These are phyloP conservation scores for Apiospora arundinis DNA, from an alignment of 2,329 filamentous ascomycete species.

Conservation along the genomic window DNA sequence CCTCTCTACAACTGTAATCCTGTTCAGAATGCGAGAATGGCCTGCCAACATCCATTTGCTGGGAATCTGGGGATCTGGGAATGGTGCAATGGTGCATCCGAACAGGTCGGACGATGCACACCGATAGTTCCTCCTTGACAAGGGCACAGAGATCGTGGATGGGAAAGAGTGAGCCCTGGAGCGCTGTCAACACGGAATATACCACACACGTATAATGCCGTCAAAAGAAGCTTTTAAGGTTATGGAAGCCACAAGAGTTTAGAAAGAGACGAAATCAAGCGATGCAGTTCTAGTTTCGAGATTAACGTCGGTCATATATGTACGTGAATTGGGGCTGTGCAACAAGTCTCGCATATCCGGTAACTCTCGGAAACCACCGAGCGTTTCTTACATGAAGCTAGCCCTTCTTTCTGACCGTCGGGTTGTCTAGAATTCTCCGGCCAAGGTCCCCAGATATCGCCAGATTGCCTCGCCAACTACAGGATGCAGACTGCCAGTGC, in stretches of 20 bases:
- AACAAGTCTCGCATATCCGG: background rate
- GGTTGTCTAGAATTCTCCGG: background rate
- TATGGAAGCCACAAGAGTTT: background rate
- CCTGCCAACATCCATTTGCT: background rate
- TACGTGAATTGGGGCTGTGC: background rate
- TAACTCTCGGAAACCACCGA: background rate
- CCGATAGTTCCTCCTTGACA: background rate
- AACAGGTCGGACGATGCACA: background rate
- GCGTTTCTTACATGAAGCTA: background rate
- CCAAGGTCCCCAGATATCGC: background rate
- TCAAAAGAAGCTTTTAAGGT: slow-evolving; percentile 4
- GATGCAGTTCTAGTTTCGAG: background rate
- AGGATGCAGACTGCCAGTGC: background rate
- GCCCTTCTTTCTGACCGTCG: background rate
- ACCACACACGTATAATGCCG: background rate
- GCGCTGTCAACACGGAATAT: background rate
- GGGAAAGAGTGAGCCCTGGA: background rate
- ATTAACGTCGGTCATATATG: background rate
- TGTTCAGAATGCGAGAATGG: background rate
- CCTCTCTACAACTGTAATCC: background rate
- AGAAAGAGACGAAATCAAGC: background rate
- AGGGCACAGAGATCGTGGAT: background rate
- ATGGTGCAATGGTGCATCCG: background rate
- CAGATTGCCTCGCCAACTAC: background rate
- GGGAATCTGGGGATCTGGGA: no score